Evolutionary conservation across 2,329 filamentous ascomycete genomes (phyloP).

Genomic region (Colletotrichum lentis): DNA sequence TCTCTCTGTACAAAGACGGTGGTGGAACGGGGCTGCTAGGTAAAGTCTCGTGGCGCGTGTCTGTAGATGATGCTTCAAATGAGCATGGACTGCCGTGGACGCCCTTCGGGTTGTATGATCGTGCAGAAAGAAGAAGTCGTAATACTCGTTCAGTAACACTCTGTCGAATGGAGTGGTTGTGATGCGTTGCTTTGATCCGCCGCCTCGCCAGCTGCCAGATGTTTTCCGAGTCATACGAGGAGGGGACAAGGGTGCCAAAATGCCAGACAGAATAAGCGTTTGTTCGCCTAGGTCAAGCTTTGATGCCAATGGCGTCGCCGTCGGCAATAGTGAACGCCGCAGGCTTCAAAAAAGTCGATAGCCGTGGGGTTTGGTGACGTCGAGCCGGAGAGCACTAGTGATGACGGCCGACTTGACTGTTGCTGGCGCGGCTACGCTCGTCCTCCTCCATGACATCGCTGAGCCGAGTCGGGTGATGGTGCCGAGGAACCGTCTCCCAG

Average conservation of each 20-base stretch:
- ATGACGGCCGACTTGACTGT: conserved; percentile 58
- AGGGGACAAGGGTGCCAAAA: not conserved
- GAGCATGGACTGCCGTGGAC: not conserved
- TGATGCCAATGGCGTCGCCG: not conserved
- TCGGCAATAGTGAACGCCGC: not conserved
- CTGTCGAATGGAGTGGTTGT: not conserved
- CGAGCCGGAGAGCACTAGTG: conserved; percentile 19
- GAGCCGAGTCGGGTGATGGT: conserved; percentile 87
- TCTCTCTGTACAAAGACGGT: too few species aligned
- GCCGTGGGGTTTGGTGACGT: not conserved
- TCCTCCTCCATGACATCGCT: conserved; percentile 90
- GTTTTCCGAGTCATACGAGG: not conserved
- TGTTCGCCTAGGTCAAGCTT: not conserved
- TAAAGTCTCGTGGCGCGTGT: not conserved
- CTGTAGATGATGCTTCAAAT: not conserved
- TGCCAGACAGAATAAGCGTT: not conserved
- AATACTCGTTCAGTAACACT: conserved; percentile 19
- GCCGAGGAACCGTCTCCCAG: conserved; percentile 80
- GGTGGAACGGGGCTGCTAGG: not conserved
- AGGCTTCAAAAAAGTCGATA: not conserved
- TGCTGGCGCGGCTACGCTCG: conserved; percentile 78
- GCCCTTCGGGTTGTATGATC: not conserved
- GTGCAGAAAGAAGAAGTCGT: conserved; percentile 5
- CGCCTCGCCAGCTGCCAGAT: not conserved
- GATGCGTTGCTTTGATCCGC: not conserved